Conservation (phyloP, 1,284 basidiomycete species). For the Sporisorium sorghi region DNA sequence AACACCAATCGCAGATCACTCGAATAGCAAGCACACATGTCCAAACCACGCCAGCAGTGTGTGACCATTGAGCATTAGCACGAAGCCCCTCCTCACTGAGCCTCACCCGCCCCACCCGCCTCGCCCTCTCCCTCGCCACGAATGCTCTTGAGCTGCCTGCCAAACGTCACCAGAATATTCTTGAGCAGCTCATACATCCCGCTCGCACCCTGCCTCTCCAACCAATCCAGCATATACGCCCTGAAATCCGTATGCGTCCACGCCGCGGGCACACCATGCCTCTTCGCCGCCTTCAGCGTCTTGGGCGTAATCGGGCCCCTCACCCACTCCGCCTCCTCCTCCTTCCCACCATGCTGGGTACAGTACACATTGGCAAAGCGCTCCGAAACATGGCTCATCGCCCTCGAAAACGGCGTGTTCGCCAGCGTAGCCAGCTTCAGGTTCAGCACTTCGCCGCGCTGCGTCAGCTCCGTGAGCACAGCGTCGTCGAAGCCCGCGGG, state of each 20-base stretch:
- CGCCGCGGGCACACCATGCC: slow-evolving; percentile 22
- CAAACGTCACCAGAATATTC: slow-evolving; percentile 39
- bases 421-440: slow-evolving; percentile 35
- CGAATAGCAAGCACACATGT: no score
- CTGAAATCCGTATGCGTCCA: slow-evolving; percentile 48
- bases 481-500: slow-evolving; percentile 21
- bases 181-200: slow-evolving; percentile 48
- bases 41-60: no score
- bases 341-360: not conserved
- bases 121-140: slow-evolving; percentile 20
- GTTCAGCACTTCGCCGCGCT: slow-evolving; percentile 32
- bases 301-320: slow-evolving; percentile 42
- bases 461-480: slow-evolving; percentile 26
- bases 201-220: slow-evolving; percentile 31
- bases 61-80: no score
- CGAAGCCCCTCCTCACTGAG: no score
- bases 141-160: slow-evolving; percentile 32
- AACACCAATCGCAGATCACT: no score
- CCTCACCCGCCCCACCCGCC: no score
- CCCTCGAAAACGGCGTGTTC: slow-evolving; percentile 33
- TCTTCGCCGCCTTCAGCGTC: slow-evolving; percentile 28
- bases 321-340: slow-evolving; percentile 26
- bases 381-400: slow-evolving; percentile 33
- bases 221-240: slow-evolving; percentile 44
- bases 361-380: slow-evolving; percentile 38